Base-by-base conservation (phyloP, 345 rosid genomes). In the Luvunga scandens region DNA sequence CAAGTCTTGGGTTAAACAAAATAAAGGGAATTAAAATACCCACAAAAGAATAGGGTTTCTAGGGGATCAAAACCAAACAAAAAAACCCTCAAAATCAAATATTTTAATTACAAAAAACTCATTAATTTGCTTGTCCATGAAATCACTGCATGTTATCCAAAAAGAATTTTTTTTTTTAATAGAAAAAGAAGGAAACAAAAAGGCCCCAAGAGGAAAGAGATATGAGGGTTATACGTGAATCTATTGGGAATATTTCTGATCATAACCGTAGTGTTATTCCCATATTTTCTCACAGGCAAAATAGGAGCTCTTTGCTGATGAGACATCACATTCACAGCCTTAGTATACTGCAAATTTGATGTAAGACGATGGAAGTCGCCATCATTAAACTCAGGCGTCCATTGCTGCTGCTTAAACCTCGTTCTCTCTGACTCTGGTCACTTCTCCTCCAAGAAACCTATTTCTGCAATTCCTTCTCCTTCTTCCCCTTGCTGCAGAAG, bases 181-280 rank as follows among this genome's bases (percentile, higher is more conserved):
- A 45, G 50, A 3, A 45, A 45, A 45, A 45, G 0, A 45, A 10
- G 13, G 18, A 45, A n/a, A 45, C 18, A 45, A 3, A 45, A 45
- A 45, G 50, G 18, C 18, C 50, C 5, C 50, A 6, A 72, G 16
- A 50, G 24, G 55, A 28, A 39, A 30, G 7, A 38, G 21, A 70
- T 34, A 55, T 57, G 72, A 67, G 7, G 42, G 42, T 36, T 79
- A 16, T 84, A 94, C 97, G 93, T 87, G 88, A 87, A 93, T 75
- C 80, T 83, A 62, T 88, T 94, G 2, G 97, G 98, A 55, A 94
- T 89, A 62, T 94, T 94, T 9, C 87, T 82, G 64, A 94, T 85
- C 97, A 94, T 93, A 14, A 91, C 85, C 2, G 98, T 90, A 0
- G 98, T 91, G 14, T 56, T 14, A 1, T 18, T 31, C 0, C 84